These are phyloP conservation scores for Phanerochaete carnosa DNA, from an alignment of 768 basidiomycete species.

Conservation along the genomic window DNA sequence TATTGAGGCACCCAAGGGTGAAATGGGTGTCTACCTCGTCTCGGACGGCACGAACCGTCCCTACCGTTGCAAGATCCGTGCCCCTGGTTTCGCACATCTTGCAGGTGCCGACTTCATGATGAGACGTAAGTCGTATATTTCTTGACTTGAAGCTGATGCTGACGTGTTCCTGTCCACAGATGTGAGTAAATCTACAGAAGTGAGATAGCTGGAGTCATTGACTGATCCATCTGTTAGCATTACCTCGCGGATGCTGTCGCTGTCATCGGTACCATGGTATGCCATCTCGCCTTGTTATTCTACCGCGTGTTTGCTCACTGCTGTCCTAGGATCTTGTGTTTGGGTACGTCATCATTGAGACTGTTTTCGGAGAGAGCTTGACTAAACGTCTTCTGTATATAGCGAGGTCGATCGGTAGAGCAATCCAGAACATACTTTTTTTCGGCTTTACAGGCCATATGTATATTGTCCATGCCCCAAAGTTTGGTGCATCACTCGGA, in stretches of 20 bases:
- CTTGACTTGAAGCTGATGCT: conserved; percentile 7
- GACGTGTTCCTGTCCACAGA: conserved; percentile 23
- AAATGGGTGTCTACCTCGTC: conserved; percentile 98
- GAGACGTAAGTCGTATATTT: conserved; percentile 59
- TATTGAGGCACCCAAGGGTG: conserved; percentile 98
- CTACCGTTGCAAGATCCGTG: conserved; percentile 96
- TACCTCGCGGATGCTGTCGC: conserved; percentile 94
- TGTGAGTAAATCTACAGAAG: conserved; percentile 25
- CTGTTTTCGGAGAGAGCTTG: not conserved
- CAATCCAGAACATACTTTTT: conserved; percentile 3
- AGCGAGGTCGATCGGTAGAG: conserved; percentile 45
- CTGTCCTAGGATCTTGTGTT: conserved; percentile 77
- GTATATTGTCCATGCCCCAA: not conserved
- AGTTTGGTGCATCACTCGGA: not conserved
- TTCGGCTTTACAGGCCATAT: not conserved
- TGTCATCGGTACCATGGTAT: conserved; percentile 96
- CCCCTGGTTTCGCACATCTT: conserved; percentile 94
- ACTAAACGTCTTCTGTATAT: conserved; percentile 13
- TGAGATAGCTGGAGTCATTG: not conserved
- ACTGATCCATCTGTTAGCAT: conserved; percentile 43
- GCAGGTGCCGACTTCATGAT: conserved; percentile 98
- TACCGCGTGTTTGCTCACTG: conserved; percentile 4
- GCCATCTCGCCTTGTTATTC: conserved; percentile 22
- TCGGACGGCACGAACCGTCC: conserved; percentile 97
- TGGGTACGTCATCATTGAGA: conserved; percentile 55